Evolutionary conservation across 2,329 filamentous ascomycete genomes (phyloP).

Genomic region (Phyllachora maydis): DNA sequence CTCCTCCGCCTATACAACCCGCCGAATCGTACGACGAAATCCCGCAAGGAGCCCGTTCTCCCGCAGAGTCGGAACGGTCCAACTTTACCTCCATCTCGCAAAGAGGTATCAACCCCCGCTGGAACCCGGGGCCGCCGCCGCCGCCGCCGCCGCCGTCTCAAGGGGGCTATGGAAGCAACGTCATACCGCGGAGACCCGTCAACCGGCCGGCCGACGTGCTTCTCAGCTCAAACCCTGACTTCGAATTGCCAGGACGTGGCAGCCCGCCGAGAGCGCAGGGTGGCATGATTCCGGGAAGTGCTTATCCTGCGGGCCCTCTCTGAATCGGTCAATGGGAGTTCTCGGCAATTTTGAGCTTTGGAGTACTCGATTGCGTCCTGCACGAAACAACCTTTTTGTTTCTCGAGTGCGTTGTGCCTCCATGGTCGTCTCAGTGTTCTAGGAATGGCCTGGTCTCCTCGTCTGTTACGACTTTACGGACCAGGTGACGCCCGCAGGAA

Average conservation of each 20-base stretch:
- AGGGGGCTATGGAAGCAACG: constrained; percentile 13
- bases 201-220: constrained; percentile 47
- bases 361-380: too few relatives aligned
- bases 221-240: constrained; percentile 68
- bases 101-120: constrained; percentile 70
- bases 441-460: too few relatives aligned
- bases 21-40: constrained; percentile 13
- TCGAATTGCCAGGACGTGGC: constrained; percentile 38
- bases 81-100: constrained; percentile 86
- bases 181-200: constrained; percentile 18
- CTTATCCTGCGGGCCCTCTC: constrained; percentile 25
- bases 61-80: constrained; percentile 57
- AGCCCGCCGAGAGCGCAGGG: constrained; percentile 8
- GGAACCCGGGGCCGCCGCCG: too few relatives aligned
- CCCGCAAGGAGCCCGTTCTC: constrained; percentile 37
- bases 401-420: too few relatives aligned
- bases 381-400: too few relatives aligned
- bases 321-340: too few relatives aligned
- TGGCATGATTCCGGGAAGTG: constrained; percentile 29
- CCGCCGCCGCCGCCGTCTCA: constrained; percentile 21
- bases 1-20: constrained; percentile 8
- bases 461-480: too few relatives aligned
- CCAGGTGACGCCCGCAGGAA: too few relatives aligned
- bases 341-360: too few relatives aligned
- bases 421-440: too few relatives aligned